phyloP scores from a whole-genome alignment of 192 early-diverging fungal genomes.

The Dissophora globulifera region DNA sequence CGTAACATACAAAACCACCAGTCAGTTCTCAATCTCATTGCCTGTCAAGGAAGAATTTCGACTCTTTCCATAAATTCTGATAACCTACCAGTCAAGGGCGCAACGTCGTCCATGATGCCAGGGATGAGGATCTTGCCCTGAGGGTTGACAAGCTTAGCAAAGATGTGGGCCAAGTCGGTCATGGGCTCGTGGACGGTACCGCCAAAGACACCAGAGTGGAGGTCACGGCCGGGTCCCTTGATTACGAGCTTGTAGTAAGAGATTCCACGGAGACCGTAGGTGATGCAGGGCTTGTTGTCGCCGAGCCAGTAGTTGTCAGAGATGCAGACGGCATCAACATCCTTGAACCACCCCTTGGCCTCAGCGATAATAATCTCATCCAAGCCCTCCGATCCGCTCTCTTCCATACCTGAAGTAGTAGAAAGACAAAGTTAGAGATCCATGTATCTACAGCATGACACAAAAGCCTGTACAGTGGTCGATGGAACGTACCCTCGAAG shows the following conservation, averaged over 20 bases:
- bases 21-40: too few species aligned
- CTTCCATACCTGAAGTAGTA: slow-evolving; percentile 57
- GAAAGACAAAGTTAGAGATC: too few species aligned
- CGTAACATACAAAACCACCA: background rate
- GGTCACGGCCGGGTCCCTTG: slow-evolving; percentile 87
- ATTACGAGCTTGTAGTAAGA: slow-evolving; percentile 74
- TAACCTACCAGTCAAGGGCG: slow-evolving; percentile 74
- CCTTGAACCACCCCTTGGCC: slow-evolving; percentile 89
- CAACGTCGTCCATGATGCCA: slow-evolving; percentile 93
- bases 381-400: slow-evolving; percentile 93
- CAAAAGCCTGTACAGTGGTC: too few species aligned
- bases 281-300: slow-evolving; percentile 95
- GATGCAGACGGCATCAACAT: slow-evolving; percentile 96
- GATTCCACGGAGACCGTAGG: slow-evolving; percentile 93
- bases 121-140: slow-evolving; percentile 92
- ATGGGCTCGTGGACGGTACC: slow-evolving; percentile 97
- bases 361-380: slow-evolving; percentile 89
- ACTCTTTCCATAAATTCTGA: too few species aligned
- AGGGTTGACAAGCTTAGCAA: slow-evolving; percentile 85
- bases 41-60: too few species aligned
- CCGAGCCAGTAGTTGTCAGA: slow-evolving; percentile 99
- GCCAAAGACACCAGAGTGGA: slow-evolving; percentile 98
- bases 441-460: too few species aligned
- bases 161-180: slow-evolving; percentile 89
- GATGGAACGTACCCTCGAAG: slow-evolving; percentile 94